Evolutionary conservation across 768 basidiomycete species (phyloP).

Genomic region (Macrocybe gigantea): DNA sequence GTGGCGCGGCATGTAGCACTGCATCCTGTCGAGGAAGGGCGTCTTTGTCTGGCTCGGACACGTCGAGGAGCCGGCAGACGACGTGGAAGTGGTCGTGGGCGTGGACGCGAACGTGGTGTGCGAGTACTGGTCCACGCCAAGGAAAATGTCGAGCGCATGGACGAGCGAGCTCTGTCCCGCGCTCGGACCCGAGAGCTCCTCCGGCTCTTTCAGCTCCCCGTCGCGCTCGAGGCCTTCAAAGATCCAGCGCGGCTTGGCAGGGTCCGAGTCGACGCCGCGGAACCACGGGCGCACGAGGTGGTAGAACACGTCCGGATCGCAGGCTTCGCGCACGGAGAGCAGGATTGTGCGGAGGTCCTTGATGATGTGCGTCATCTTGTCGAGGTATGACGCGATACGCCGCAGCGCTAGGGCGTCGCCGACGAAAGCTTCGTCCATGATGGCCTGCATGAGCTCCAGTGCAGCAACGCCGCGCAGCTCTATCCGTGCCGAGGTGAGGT

Average conservation of each 20-base stretch:
- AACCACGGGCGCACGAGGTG: slow-evolving; percentile 81
- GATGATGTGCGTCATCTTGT: slow-evolving; percentile 57
- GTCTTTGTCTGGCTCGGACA: slow-evolving; percentile 1
- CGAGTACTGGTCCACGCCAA: slow-evolving; percentile 58
- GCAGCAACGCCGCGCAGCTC: slow-evolving; percentile 86
- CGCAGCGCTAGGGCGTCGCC: slow-evolving; percentile 60
- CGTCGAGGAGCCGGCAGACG: slow-evolving; percentile 17
- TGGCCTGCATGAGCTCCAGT: slow-evolving; percentile 79
- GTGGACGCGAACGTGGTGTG: slow-evolving; percentile 11
- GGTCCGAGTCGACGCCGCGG: slow-evolving; percentile 61
- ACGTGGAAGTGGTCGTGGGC: slow-evolving; percentile 17
- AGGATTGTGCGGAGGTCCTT: slow-evolving; percentile 63
- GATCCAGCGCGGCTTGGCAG: slow-evolving; percentile 35
- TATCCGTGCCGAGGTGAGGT: slow-evolving; percentile 82
- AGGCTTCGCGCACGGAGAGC: slow-evolving; percentile 60
- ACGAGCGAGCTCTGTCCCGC: slow-evolving; percentile 83
- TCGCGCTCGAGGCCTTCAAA: slow-evolving; percentile 54
- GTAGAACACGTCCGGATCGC: slow-evolving; percentile 76
- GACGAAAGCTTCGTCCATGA: slow-evolving; percentile 89
- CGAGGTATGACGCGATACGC: slow-evolving; percentile 65
- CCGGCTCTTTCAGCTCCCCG: slow-evolving; percentile 33
- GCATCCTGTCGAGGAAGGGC: slow-evolving; percentile 70
- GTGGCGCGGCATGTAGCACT: slow-evolving; percentile 78
- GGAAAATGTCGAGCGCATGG: slow-evolving; percentile 70
- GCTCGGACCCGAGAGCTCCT: slow-evolving; percentile 73